phyloP scores from a whole-genome alignment of 2,329 filamentous ascomycete genomes.

The Hypoxylon sp. region DNA sequence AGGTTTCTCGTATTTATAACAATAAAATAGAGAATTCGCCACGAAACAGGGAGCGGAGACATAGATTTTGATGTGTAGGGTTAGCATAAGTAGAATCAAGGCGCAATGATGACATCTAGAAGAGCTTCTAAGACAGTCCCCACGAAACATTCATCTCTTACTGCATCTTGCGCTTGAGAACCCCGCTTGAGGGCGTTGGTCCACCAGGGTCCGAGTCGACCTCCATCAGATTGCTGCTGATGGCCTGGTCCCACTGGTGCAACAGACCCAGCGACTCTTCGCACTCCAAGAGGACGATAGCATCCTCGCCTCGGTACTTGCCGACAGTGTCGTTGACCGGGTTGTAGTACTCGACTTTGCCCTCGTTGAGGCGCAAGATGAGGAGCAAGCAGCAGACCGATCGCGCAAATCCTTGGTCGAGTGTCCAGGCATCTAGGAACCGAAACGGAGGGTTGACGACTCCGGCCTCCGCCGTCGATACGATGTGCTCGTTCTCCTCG shows the following conservation, averaged over 20 bases:
- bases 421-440: background rate
- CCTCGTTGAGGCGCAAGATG: background rate
- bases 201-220: no score
- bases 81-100: no score
- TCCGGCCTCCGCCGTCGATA: background rate
- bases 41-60: no score
- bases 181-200: background rate
- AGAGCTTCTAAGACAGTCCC: background rate
- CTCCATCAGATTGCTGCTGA: background rate
- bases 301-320: background rate
- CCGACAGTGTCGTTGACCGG: background rate
- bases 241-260: background rate
- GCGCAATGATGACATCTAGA: no score
- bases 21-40: no score
- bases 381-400: background rate
- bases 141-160: background rate
- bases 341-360: background rate
- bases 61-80: no score
- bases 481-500: background rate
- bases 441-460: background rate
- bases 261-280: background rate
- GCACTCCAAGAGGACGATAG: slow-evolving; percentile 18
- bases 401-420: background rate
- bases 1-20: no score
- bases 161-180: background rate